Evolutionary conservation across 1,284 basidiomycete genomes (phyloP), one percentile per base, ranked within the genome.

Genomic region (Tilletia setariae): DNA sequence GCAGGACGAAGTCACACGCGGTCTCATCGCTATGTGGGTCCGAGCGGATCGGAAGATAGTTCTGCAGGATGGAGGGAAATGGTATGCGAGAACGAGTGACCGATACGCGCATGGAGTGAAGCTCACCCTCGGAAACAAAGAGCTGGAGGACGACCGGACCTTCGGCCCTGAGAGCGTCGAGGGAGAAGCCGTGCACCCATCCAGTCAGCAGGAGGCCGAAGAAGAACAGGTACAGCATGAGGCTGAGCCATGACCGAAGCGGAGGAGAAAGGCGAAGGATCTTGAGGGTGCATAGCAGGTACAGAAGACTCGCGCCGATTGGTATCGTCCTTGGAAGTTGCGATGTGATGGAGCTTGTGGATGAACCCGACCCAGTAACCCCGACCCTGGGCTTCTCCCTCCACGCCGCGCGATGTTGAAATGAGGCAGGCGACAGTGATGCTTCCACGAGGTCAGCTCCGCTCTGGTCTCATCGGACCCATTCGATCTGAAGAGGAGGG

Each of bases 341-440:
- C 40, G 49, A 62, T 9, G 66, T 66, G 46, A 68, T 67, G 23
- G 53, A 62, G 56, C 56, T 30, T 2, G 23, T 32, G n/a, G 53
- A 25, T 32, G n/a, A 25, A 11, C 30, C 19, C 35, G 35, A 40
- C 56, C 56, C n/a, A n/a, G n/a, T n/a, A n/a, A n/a, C n/a, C n/a
- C n/a, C n/a, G n/a, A n/a, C n/a, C n/a, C n/a, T n/a, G 98, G 98
- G 85, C 96, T 98, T 83, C 88, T 98, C 68, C 92, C 92, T 40
- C 90, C 98, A 42, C 91, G 92, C 6, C 94, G 98, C 82, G 89
- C 92, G 49, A 98, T 98, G 93, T 97, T 97, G n/a, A n/a, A n/a
- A n/a, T n/a, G n/a, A n/a, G n/a, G n/a, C n/a, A n/a, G n/a, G n/a
- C n/a, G n/a, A n/a, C n/a, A n/a, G n/a, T n/a, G n/a, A n/a, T n/a